Conservation (phyloP, 176 grass and related monocot species). For the Carex cristatella region DNA sequence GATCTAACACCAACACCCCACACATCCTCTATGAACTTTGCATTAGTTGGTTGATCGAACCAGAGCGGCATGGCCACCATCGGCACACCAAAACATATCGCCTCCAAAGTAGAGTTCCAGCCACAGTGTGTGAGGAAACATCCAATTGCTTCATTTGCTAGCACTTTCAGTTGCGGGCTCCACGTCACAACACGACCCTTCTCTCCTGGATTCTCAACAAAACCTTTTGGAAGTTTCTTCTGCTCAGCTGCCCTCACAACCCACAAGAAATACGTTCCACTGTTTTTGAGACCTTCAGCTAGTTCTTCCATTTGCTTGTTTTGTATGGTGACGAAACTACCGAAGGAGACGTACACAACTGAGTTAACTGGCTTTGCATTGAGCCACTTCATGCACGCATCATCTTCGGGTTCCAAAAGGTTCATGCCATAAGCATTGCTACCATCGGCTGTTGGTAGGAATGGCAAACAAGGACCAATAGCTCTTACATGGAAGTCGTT, state of each 20-base stretch:
- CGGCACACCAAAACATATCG: slow-evolving; percentile 39
- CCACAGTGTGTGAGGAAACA: slow-evolving; percentile 66
- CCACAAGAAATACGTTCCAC: slow-evolving; percentile 49
- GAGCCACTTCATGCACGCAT: slow-evolving; percentile 53
- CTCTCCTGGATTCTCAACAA: slow-evolving; percentile 21
- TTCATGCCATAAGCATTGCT: slow-evolving; percentile 36
- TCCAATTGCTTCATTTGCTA: slow-evolving; percentile 41
- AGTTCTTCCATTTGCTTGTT: slow-evolving; percentile 42
- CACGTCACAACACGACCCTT: slow-evolving; percentile 35
- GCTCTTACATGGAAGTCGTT: neutral
- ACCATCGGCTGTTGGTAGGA: neutral
- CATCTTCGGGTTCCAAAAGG: slow-evolving; percentile 37
- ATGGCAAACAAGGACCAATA: slow-evolving; percentile 31
- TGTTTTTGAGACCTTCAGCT: slow-evolving; percentile 29
- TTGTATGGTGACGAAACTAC: slow-evolving; percentile 42
- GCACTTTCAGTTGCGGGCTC: slow-evolving; percentile 51
- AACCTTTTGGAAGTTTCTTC: slow-evolving; percentile 9
- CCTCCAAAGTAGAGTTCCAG: slow-evolving; percentile 60
- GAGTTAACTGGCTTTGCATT: slow-evolving; percentile 31
- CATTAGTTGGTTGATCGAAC: slow-evolving; percentile 45
- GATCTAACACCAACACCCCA: slow-evolving; percentile 20
- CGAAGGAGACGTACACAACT: slow-evolving; percentile 63
- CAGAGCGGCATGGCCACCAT: slow-evolving; percentile 37
- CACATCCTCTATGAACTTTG: slow-evolving; percentile 23
- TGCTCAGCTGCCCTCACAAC: slow-evolving; percentile 39